Conservation (phyloP, 257 asterid species). For the Ilex asprella region DNA sequence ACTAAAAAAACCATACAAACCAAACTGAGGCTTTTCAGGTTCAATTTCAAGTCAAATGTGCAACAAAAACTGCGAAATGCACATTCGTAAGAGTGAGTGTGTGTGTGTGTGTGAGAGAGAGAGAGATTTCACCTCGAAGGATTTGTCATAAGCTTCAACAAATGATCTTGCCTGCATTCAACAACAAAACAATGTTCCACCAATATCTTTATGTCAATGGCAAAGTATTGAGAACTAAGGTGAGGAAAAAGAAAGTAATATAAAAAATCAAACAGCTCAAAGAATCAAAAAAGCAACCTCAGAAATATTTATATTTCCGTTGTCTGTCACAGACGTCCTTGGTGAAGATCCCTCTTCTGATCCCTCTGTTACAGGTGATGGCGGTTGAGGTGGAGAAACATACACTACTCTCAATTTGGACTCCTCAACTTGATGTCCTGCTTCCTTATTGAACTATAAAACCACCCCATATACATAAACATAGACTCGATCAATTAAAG, state of each 20-base stretch:
- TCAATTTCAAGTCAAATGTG: neutral
- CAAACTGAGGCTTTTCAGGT: neutral
- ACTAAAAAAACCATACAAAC: neutral
- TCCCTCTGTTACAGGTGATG: slow-evolving; percentile 67
- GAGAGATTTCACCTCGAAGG: slow-evolving; percentile 40
- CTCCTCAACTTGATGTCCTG: slow-evolving; percentile 56
- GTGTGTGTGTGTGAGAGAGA: slow-evolving; percentile 2
- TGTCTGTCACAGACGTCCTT: slow-evolving; percentile 28
- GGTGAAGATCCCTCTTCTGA: slow-evolving; percentile 61
- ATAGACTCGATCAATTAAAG: neutral
- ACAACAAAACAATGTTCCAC: slow-evolving; percentile 10
- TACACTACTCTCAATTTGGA: slow-evolving; percentile 68
- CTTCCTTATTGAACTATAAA: slow-evolving; percentile 58
- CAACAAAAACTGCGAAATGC: neutral
- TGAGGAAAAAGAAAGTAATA: neutral
- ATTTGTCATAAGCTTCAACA: slow-evolving; percentile 42
- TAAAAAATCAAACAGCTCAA: neutral
- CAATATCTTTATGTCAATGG: slow-evolving; percentile 4
- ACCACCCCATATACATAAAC: neutral
- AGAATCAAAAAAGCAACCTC: slow-evolving; percentile 31
- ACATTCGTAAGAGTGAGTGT: neutral
- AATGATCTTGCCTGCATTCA: slow-evolving; percentile 32
- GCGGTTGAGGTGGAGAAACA: slow-evolving; percentile 59
- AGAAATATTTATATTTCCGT: slow-evolving; percentile 21
- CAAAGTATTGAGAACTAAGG: neutral